Evolutionary conservation across 2,329 filamentous ascomycete genomes (phyloP), one percentile per base, ranked within the genome.

Genomic region (Stagonosporopsis tanaceti): DNA sequence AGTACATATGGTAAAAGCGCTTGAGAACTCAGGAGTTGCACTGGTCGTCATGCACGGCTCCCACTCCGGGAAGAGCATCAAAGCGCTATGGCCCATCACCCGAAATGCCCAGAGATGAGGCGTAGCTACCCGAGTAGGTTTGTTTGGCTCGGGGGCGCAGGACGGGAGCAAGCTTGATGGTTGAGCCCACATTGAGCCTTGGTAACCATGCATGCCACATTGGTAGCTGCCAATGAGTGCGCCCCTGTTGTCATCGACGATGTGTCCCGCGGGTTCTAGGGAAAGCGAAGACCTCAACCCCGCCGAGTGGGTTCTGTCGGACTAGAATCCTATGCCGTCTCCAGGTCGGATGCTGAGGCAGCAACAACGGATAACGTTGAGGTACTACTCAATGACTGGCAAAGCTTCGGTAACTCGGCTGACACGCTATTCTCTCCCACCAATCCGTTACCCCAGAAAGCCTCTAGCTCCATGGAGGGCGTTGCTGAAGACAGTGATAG

Each of bases 241-340:
- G 42, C 24, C 22, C 28, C 22, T 41, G 35, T 57, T 57, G 47
- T 57, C 54, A 52, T 52, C 47, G 54, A 44, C 54, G 37, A 48
- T 47, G 12, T 8, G n/a, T 12, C 41, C 22, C 12, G 35, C 28
- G 22, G 32, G 24, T 34, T 42, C 28, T 12, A 14, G 22, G 38
- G 28, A 6, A 41, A 20, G 17, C 8, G 12, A 22, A 41, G 28
- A 17, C 32, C 15, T 37, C 27, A n/a, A 17, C 20, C 24, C 22
- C 35, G 28, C 28, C 28, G 15, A 37, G 40, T 50, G 27, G 40
- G 28, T 32, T 35, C 27, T 14, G 15, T 28, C 30, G 41, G 50
- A 27, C 12, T 38, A 5, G 24, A 11, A 8, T 35, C 24, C 44
- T 42, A 28, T n/a, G 20, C 9, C 32, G 9, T 14, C 28, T 7